Base-by-base conservation (phyloP, 1,139 yeast genomes). In the Candida smagusa region DNA sequence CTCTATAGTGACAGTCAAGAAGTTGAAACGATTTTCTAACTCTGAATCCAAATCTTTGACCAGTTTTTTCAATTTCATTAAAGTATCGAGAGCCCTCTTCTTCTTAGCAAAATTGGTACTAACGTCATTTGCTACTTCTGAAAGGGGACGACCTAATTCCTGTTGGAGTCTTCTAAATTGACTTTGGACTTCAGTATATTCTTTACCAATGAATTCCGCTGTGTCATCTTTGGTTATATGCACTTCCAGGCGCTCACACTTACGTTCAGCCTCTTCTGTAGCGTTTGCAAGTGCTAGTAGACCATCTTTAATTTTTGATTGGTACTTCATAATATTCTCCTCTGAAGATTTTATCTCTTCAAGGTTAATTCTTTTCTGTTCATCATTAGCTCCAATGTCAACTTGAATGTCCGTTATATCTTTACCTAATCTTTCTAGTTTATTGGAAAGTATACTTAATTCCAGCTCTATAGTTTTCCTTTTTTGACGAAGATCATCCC, bases 1-100 rank as follows among this genome's bases (percentile, higher is more conserved):
- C 8, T 52, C 47, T 21, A 68, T 71, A 0, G 82, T 72, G 12
- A 72, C 69, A 32, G 70, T 65, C 38, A 81, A 65, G 36, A 77
- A 74, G 28, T 66, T 66, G 25, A 74, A 56, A 52, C 92, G 69
- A 7, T 65, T 65, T 34, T 65, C 63, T 30, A 82, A 59, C 35
- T 67, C 73, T 2, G 50, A 48, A 22, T 53, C 57, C 25, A 72
- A 48, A 9, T 48, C 48, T 6, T 51, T 42, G 23, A 57, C 54
- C 1, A 63, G 56, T 9, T 44, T 44, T 7, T 53, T 47, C 33
- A 69, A 51, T 13, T 59, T 53, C 0, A 47, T 40, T 2, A 58
- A 49, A 2, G 51, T 55, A 7, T 48, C 48, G 31, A 60, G 58
- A 2, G 72, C 57, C 6, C 53, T 53, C 11, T 63, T 71, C 33